These are phyloP conservation scores for Phytophthora sojae DNA, from an alignment of 352 stramenopile genomes.

Conservation along the genomic window DNA sequence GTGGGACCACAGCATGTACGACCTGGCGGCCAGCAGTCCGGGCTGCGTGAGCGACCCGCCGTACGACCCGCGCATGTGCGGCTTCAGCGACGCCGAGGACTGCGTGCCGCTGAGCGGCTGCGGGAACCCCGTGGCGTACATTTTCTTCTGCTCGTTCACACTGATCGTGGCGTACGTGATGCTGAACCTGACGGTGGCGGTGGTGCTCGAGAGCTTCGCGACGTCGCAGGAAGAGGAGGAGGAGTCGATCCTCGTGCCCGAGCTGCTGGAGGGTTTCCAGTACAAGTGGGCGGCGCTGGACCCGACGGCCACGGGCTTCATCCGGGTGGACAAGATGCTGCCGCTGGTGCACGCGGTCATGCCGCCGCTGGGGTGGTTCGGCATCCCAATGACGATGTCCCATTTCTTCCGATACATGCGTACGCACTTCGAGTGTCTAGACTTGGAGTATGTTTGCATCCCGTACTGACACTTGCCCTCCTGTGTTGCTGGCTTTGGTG, in stretches of 20 bases:
- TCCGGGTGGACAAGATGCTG: slow-evolving; percentile 68
- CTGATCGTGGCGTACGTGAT: neutral
- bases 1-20: neutral
- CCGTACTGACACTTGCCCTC: neutral
- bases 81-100: neutral
- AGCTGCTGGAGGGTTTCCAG: slow-evolving; percentile 88
- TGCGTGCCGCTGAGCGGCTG: neutral
- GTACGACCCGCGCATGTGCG: slow-evolving; percentile 22
- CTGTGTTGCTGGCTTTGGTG: slow-evolving; percentile 3
- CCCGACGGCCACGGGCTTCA: slow-evolving; percentile 79
- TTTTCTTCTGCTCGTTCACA: neutral
- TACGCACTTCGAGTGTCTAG: slow-evolving; percentile 23
- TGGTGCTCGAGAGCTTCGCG: neutral
- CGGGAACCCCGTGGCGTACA: neutral
- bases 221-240: neutral
- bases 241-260: slow-evolving; percentile 60
- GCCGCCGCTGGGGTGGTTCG: slow-evolving; percentile 68
- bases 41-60: slow-evolving; percentile 61
- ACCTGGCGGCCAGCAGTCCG: slow-evolving; percentile 4
- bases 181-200: neutral
- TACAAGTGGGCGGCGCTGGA: slow-evolving; percentile 88
- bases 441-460: neutral
- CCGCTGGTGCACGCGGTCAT: slow-evolving; percentile 72
- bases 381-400: slow-evolving; percentile 36
- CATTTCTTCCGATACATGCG: slow-evolving; percentile 52